Evolutionary conservation across 1,139 yeast species (phyloP).

Genomic region (Meyerozyma carpophila): DNA sequence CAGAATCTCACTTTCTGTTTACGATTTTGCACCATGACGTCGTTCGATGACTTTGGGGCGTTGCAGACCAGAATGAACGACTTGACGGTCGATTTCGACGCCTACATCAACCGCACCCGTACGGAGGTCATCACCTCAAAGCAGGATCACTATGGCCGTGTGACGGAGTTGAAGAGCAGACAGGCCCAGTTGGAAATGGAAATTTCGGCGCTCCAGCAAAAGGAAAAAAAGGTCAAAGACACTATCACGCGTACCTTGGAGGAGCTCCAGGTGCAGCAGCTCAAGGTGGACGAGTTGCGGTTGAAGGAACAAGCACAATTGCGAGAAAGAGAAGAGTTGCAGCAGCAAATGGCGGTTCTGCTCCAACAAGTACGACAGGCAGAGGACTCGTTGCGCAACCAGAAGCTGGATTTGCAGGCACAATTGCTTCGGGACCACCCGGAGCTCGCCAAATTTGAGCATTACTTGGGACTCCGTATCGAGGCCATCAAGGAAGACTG

Average conservation of each 20-base stretch:
- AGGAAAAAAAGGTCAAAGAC: constrained; percentile 18
- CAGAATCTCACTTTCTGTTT: background rate
- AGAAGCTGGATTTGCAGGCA: constrained; percentile 15
- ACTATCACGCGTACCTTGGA: constrained; percentile 13
- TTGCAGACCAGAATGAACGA: constrained; percentile 26
- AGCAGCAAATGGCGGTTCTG: constrained; percentile 21
- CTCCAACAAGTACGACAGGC: constrained; percentile 17
- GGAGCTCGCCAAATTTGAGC: constrained; percentile 38
- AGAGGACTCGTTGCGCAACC: constrained; percentile 14
- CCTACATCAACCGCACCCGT: constrained; percentile 20
- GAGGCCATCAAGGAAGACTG: constrained; percentile 33
- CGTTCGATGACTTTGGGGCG: constrained; percentile 21
- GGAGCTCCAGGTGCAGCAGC: constrained; percentile 6
- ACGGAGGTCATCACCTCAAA: constrained; percentile 23
- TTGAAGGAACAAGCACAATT: constrained; percentile 18
- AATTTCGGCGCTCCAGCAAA: constrained; percentile 15
- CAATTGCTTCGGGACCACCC: constrained; percentile 31
- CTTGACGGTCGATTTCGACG: constrained; percentile 23
- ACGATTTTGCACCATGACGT: constrained; percentile 2
- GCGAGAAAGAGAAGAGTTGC: constrained; percentile 19
- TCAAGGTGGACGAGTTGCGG: constrained; percentile 23
- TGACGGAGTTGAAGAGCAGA: constrained; percentile 25
- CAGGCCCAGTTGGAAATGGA: constrained; percentile 20
- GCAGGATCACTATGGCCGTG: constrained; percentile 22
- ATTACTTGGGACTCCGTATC: constrained; percentile 40